phyloP scores from a whole-genome alignment of 495 filamentous ascomycete species.

The Xylaria acuta region DNA sequence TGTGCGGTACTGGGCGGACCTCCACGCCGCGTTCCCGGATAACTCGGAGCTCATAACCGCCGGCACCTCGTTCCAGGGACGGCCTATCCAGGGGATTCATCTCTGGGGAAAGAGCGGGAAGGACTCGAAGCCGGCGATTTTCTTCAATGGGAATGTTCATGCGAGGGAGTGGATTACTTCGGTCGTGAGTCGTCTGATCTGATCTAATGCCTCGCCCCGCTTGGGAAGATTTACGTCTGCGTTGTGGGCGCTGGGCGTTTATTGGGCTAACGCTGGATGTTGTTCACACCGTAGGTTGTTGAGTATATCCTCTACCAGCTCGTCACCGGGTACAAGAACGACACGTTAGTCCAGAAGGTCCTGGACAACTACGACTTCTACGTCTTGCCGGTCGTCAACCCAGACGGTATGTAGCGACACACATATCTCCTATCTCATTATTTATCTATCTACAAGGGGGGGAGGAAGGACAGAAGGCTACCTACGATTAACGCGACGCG shows the following conservation, averaged over 20 bases:
- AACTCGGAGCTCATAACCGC: slow-evolving; percentile 60
- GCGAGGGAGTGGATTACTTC: slow-evolving; percentile 70
- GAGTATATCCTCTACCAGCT: slow-evolving; percentile 65
- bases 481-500: not conserved
- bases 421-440: slow-evolving; percentile 10
- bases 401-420: slow-evolving; percentile 55
- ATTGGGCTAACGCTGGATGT: not conserved
- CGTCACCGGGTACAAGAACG: slow-evolving; percentile 51
- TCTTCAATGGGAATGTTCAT: slow-evolving; percentile 68
- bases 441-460: too few species aligned
- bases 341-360: slow-evolving; percentile 48
- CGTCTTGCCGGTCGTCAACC: slow-evolving; percentile 68
- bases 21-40: slow-evolving; percentile 52
- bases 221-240: not conserved
- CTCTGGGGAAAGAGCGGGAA: slow-evolving; percentile 60
- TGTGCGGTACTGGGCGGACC: slow-evolving; percentile 57
- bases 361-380: slow-evolving; percentile 69
- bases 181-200: slow-evolving; percentile 41
- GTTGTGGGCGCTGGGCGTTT: too few species aligned
- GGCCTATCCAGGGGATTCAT: slow-evolving; percentile 63
- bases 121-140: slow-evolving; percentile 61
- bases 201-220: not conserved
- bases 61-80: slow-evolving; percentile 58
- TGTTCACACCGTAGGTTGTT: slow-evolving; percentile 38
- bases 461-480: not conserved